Percentiles rank a stretch among this genome's conserved stretches.
phyloP scores from a whole-genome alignment of 2,329 filamentous ascomycete species.

The Atkinsonella texensis region DNA sequence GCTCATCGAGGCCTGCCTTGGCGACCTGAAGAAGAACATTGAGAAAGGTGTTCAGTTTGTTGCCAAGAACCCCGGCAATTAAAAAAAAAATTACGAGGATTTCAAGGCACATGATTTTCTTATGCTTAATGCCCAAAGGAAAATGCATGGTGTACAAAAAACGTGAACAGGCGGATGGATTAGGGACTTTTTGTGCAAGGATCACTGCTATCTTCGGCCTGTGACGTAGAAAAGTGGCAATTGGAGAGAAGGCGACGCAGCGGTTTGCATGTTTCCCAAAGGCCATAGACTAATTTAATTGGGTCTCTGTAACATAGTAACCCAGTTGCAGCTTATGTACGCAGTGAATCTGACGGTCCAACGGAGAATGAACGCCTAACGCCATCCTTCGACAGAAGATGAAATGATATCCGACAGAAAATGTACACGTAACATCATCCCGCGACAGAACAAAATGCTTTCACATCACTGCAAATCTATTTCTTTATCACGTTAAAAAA shows the following conservation, averaged over 20 bases:
- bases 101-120: not conserved
- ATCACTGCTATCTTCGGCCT: not conserved
- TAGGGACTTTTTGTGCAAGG: not conserved
- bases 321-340: not conserved
- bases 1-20: constrained; percentile 74
- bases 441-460: too few relatives aligned
- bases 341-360: not conserved
- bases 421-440: too few relatives aligned
- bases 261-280: constrained; percentile 2
- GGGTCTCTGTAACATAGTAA: constrained; percentile 6
- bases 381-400: too few relatives aligned
- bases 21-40: constrained; percentile 89
- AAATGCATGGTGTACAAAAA: constrained; percentile 2
- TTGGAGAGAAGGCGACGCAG: not conserved
- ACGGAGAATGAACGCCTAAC: too few relatives aligned
- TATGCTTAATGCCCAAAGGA: not conserved
- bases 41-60: constrained; percentile 67
- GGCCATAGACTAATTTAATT: constrained; percentile 5
- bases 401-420: too few relatives aligned
- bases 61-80: constrained; percentile 47
- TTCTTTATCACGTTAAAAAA: too few relatives aligned
- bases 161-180: constrained; percentile 1
- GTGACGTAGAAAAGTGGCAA: not conserved
- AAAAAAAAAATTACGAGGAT: constrained; percentile 19
- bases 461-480: too few relatives aligned